Conservation (phyloP, 805 yeast genomes). For the Cyberlindnera petersonii region DNA sequence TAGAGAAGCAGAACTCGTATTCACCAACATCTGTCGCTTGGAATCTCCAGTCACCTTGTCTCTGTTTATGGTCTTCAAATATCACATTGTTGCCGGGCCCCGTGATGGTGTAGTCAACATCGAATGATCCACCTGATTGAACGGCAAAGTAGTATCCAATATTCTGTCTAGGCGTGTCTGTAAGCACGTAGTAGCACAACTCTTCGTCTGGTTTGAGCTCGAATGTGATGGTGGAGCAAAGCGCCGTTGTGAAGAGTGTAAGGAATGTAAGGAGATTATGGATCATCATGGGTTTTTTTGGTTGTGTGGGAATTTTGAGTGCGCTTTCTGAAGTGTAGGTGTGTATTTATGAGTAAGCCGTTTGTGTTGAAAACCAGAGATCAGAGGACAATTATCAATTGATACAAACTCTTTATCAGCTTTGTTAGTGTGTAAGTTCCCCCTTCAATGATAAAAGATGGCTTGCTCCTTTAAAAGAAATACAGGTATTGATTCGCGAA, state of each 20-base stretch:
- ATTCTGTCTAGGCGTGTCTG: conserved; percentile 52
- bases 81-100: conserved; percentile 50
- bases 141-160: conserved; percentile 71
- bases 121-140: conserved; percentile 64
- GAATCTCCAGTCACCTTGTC: conserved; percentile 60
- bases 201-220: conserved; percentile 70
- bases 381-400: no score
- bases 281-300: conserved; percentile 1
- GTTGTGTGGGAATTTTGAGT: not conserved
- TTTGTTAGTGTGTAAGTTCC: no score
- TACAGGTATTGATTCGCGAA: no score
- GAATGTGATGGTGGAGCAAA: conserved; percentile 64
- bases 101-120: conserved; percentile 57
- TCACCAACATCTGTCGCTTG: conserved; percentile 55
- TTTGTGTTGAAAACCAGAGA: no score
- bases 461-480: no score
- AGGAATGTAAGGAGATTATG: conserved; percentile 2
- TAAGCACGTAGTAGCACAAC: conserved; percentile 68
- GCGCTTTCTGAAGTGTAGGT: not conserved
- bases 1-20: conserved; percentile 63
- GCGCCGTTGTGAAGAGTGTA: conserved; percentile 2
- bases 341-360: no score
- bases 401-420: no score
- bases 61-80: conserved; percentile 48
- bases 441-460: no score